Percentiles rank a stretch among this genome's conserved stretches.
Conservation (phyloP, 176 grass and related monocot species). For the Avena sativa region DNA sequence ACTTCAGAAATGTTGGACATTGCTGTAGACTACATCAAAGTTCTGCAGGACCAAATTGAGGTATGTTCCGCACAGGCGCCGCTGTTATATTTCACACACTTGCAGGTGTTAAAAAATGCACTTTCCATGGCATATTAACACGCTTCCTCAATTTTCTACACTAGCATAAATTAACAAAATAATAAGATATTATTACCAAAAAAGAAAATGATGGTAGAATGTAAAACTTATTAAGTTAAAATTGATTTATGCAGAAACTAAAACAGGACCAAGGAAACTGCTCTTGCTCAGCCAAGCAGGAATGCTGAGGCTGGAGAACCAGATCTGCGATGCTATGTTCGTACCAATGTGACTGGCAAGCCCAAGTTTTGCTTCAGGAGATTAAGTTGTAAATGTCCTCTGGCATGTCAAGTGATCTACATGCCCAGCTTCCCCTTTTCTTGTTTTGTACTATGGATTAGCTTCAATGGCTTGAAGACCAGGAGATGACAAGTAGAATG, state of each 20-base stretch:
- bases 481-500: slow-evolving; percentile 36
- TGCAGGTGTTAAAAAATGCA: background rate
- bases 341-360: slow-evolving; percentile 3
- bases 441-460: slow-evolving; percentile 23
- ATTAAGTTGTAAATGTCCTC: slow-evolving; percentile 31
- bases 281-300: slow-evolving; percentile 53
- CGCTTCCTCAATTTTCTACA: background rate
- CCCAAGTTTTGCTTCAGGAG: slow-evolving; percentile 36
- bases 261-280: slow-evolving; percentile 76
- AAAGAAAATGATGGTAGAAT: background rate
- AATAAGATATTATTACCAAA: background rate
- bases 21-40: slow-evolving; percentile 88
- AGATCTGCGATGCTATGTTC: slow-evolving; percentile 9
- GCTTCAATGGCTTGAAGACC: slow-evolving; percentile 23
- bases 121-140: background rate
- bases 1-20: slow-evolving; percentile 95
- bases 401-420: background rate
- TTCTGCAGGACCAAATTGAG: slow-evolving; percentile 84
- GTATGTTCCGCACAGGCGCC: slow-evolving; percentile 40
- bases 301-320: slow-evolving; percentile 40
- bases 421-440: slow-evolving; percentile 6
- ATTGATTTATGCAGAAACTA: slow-evolving; percentile 67
- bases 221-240: background rate
- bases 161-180: background rate
- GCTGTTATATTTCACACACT: background rate